Base-by-base conservation (phyloP, 202 grass and related monocot genomes). In the Brachypodium distachyon region DNA sequence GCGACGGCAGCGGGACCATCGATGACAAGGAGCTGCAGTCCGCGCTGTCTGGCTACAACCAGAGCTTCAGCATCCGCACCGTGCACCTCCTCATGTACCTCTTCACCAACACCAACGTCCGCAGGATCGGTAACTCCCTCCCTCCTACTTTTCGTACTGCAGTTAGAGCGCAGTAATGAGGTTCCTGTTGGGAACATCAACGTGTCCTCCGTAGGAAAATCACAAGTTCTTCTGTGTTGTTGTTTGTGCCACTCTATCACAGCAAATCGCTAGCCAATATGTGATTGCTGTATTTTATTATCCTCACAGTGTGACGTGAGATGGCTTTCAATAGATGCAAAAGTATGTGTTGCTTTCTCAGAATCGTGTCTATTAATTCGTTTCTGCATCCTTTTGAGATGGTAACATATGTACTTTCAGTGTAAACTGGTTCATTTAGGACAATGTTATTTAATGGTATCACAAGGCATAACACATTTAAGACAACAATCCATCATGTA, bases 31-130 rank as follows among this genome's bases (percentile, higher is more conserved):
- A 99, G 70, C 89, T 96, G 42, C 96, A 99, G 77, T 77, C 93
- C 61, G 96, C 89, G 63, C 67, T 99, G 31, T 99, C 89, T 0
- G 80, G 90, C 0, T 99, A 95, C 78, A 99, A 73, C 71, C 83
- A 99, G 83, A 87, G 77, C 85, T 99, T 96, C 70, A 99, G 92
- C 87, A 34, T 96, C 51, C 86, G 89, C 77, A 99, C 96, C 56
- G 96, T 96, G 0, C 96, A 83, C 77, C 92, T 99, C 74, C 96
- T 99, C 61, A 99, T 99, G 89, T 90, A 99, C 77, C 96, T 93
- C 44, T 99, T 99, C 87, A 95, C 91, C 49, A 87, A 81, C 84
- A 87, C 87, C 53, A 99, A 83, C 68, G 74, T 95, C 76, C 92
- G 85, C 66, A 95, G 74, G 81, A 99, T 99, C 49, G 92, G 91